Evolutionary conservation across 768 basidiomycete species (phyloP).

Genomic region (Boletus rufocinnamomeus): DNA sequence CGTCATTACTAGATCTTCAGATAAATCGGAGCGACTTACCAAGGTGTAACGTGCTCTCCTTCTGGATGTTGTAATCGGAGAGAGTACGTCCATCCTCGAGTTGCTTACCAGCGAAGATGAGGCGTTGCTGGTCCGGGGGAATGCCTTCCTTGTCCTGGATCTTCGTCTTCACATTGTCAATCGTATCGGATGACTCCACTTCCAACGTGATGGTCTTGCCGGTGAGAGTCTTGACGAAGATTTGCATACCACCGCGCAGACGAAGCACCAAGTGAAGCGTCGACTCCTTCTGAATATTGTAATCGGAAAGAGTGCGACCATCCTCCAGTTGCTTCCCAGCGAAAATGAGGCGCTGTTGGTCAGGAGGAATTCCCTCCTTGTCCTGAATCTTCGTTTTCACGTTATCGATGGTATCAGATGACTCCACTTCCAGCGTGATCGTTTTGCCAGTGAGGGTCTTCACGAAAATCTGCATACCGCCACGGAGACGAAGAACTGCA

Average conservation of each 20-base stretch:
- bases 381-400: conserved; percentile 84
- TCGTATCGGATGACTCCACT: conserved; percentile 75
- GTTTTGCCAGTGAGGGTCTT: conserved; percentile 91
- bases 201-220: conserved; percentile 79
- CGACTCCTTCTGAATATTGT: conserved; percentile 84
- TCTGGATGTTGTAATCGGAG: conserved; percentile 78
- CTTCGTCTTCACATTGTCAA: conserved; percentile 76
- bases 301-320: conserved; percentile 82
- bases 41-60: conserved; percentile 71
- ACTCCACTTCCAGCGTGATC: conserved; percentile 91
- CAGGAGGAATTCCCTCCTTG: conserved; percentile 78
- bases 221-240: conserved; percentile 70
- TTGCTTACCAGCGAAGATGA: conserved; percentile 83
- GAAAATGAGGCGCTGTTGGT: conserved; percentile 90
- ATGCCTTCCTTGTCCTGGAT: conserved; percentile 84
- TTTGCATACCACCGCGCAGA: conserved; percentile 72
- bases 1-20: not conserved
- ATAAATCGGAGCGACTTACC: conserved; percentile 21
- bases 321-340: conserved; percentile 96
- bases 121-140: conserved; percentile 74
- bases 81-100: conserved; percentile 77
- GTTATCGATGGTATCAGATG: conserved; percentile 91
- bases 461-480: conserved; percentile 91
- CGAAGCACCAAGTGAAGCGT: conserved; percentile 76
- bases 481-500: conserved; percentile 76